phyloP scores from a whole-genome alignment of 2,329 filamentous ascomycete genomes.

The Fusarium redolens region DNA sequence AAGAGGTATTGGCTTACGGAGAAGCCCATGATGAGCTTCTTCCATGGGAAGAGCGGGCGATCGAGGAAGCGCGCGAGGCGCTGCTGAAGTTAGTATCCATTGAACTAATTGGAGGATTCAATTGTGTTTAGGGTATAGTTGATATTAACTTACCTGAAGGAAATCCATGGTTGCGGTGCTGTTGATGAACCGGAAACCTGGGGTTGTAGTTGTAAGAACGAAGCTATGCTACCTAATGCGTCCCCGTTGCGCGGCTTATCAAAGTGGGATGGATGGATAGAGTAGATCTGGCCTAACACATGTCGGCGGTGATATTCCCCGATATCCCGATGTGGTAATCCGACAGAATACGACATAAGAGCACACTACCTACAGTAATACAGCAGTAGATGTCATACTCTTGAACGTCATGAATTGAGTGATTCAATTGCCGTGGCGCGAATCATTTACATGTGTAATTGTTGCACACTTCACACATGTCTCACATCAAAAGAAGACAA shows the following conservation, averaged over 20 bases:
- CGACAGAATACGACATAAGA: neutral
- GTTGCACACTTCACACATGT: slow-evolving; percentile 4
- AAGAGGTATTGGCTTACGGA: slow-evolving; percentile 91
- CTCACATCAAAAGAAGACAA: slow-evolving; percentile 1
- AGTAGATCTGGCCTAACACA: slow-evolving; percentile 42
- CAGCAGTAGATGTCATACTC: neutral
- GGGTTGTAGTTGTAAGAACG: slow-evolving; percentile 37
- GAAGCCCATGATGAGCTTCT: slow-evolving; percentile 94
- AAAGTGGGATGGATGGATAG: slow-evolving; percentile 28
- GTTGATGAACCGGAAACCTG: slow-evolving; percentile 35
- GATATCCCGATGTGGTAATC: slow-evolving; percentile 32
- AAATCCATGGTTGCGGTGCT: slow-evolving; percentile 56
- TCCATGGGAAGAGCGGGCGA: slow-evolving; percentile 95
- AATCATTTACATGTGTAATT: neutral
- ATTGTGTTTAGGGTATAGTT: neutral
- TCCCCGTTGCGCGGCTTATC: slow-evolving; percentile 18
- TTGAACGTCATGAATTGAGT: neutral
- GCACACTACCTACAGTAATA: neutral
- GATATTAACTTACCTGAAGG: slow-evolving; percentile 54
- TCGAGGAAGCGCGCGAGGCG: slow-evolving; percentile 88
- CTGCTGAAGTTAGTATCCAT: slow-evolving; percentile 51
- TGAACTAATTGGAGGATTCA: neutral
- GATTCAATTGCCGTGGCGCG: neutral
- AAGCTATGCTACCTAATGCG: slow-evolving; percentile 23
- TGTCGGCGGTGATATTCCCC: slow-evolving; percentile 30